A percentile compares a stretch with the other conserved stretches of the same genome.
Conservation (phyloP, 208 protist genomes). For the Trypanosoma platydactyli region DNA sequence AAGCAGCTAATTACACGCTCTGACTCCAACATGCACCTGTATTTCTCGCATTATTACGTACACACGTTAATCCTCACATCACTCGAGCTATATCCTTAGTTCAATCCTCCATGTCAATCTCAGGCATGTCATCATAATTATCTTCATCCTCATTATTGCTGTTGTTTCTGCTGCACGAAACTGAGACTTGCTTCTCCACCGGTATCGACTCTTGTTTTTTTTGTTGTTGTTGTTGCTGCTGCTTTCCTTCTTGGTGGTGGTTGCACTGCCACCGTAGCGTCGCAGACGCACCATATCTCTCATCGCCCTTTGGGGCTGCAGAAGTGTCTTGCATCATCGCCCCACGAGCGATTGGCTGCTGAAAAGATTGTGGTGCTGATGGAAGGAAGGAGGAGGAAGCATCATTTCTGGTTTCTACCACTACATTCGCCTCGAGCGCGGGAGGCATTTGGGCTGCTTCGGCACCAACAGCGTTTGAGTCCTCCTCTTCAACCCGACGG, state of each 20-base stretch:
- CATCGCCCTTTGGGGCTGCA: not conserved
- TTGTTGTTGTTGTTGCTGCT: slow-evolving; percentile 1
- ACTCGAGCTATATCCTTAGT: not conserved
- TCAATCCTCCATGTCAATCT: slow-evolving; percentile 67
- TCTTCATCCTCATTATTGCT: slow-evolving; percentile 14
- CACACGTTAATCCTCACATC: slow-evolving; percentile 4
- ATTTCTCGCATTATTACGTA: not conserved
- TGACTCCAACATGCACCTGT: no score
- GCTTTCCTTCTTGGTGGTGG: not conserved
- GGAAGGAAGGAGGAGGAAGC: no score
- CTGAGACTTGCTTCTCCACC: not conserved
- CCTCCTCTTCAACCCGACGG: slow-evolving; percentile 20
- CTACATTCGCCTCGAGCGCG: no score
- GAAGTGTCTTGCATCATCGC: not conserved
- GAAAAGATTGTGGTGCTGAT: no score
- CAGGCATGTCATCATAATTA: slow-evolving; percentile 48
- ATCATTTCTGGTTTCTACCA: no score
- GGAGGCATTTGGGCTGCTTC: no score
- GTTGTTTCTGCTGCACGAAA: not conserved
- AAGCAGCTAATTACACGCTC: not conserved
- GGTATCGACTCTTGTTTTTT: not conserved
- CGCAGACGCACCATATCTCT: not conserved
- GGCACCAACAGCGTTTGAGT: not conserved
- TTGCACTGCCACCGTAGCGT: no score
- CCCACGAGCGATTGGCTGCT: no score